phyloP scores from a whole-genome alignment of 805 yeast species.

The Candida adriatica region DNA sequence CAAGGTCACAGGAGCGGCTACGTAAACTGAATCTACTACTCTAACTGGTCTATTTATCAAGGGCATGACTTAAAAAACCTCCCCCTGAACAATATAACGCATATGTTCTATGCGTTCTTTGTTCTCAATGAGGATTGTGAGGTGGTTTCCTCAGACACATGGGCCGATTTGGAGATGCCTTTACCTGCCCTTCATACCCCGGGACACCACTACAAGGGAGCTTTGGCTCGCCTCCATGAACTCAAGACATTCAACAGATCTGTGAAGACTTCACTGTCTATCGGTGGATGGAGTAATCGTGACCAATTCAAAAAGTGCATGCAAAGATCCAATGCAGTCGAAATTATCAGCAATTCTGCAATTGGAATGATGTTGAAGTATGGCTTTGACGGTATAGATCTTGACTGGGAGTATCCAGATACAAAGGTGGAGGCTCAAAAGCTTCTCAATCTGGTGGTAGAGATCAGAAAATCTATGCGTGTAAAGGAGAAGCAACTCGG shows the following conservation, averaged over 20 bases:
- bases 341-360: constrained; percentile 43
- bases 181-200: constrained; percentile 15
- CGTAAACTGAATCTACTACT: constrained; percentile 36
- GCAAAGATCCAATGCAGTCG: constrained; percentile 30
- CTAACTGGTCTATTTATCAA: constrained; percentile 62
- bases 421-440: constrained; percentile 34
- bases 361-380: constrained; percentile 40
- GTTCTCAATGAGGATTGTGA: constrained; percentile 27
- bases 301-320: constrained; percentile 41
- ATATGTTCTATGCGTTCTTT: constrained; percentile 74
- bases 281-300: constrained; percentile 75
- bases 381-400: constrained; percentile 84
- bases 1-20: too few species aligned
- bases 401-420: constrained; percentile 94
- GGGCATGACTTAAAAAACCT: constrained; percentile 55
- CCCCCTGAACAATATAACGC: constrained; percentile 50
- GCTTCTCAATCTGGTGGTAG: constrained; percentile 37
- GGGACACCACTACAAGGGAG: constrained; percentile 31
- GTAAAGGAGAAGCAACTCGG: not conserved
- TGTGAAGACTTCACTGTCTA: constrained; percentile 58
- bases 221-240: constrained; percentile 39
- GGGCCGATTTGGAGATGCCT: constrained; percentile 53
- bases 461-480: constrained; percentile 34
- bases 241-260: constrained; percentile 36
- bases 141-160: constrained; percentile 38